Evolutionary conservation across 1,284 basidiomycete genomes (phyloP).

Genomic region (Inonotus obliquus): DNA sequence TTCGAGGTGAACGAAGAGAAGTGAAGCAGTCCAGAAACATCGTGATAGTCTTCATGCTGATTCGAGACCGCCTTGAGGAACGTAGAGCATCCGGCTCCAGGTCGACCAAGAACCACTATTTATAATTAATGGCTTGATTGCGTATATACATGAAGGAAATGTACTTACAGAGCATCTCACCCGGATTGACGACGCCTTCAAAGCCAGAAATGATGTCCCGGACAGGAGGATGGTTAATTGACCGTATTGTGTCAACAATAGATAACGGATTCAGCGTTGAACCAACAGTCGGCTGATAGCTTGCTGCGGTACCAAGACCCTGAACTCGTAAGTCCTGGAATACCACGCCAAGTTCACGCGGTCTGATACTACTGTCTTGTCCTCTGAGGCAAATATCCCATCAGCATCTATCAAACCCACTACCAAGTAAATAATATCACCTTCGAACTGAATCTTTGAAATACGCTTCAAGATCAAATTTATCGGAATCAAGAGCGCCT

Average conservation of each 20-base stretch:
- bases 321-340: conserved; percentile 24
- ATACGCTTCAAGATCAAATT: conserved; percentile 14
- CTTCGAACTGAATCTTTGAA: conserved; percentile 10
- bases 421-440: not conserved
- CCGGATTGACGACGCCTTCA: conserved; percentile 31
- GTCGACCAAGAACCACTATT: conserved; percentile 37
- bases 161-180: conserved; percentile 34
- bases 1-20: conserved; percentile 32
- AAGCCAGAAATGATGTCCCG: conserved; percentile 30
- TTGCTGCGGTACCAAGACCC: conserved; percentile 22
- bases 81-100: conserved; percentile 37
- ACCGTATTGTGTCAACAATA: conserved; percentile 15
- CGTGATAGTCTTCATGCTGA: conserved; percentile 32
- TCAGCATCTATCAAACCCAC: not conserved
- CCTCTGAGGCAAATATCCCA: not conserved
- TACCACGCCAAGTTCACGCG: conserved; percentile 19
- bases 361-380: conserved; percentile 2
- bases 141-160: not conserved
- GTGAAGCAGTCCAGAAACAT: conserved; percentile 29
- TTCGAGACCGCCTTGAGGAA: conserved; percentile 39
- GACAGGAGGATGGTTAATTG: conserved; percentile 22
- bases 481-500: conserved; percentile 1
- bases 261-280: conserved; percentile 23
- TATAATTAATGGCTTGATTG: not conserved
- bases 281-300: conserved; percentile 24